A percentile compares a stretch with the other conserved stretches of the same genome.
phyloP scores from a whole-genome alignment of 164 flowering plant genomes.

The Piper longum region DNA sequence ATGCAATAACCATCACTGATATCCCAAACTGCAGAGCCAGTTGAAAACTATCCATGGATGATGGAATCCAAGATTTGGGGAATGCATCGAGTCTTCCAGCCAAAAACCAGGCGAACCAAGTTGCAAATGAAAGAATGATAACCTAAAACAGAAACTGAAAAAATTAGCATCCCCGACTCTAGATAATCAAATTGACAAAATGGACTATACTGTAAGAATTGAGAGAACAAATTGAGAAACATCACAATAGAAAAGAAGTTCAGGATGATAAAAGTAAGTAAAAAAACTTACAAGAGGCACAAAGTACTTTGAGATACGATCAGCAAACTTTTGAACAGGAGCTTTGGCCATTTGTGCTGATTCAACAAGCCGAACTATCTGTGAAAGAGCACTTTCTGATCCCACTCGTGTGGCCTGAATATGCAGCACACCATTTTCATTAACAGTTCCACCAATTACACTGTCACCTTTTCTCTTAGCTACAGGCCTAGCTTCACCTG shows the following conservation, averaged over 20 bases:
- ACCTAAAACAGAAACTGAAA: slow-evolving; percentile 29
- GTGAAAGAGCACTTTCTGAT: slow-evolving; percentile 84
- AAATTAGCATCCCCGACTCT: no score
- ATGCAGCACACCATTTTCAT: slow-evolving; percentile 71
- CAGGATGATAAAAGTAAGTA: background rate
- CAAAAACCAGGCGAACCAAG: slow-evolving; percentile 84
- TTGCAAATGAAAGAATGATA: slow-evolving; percentile 54
- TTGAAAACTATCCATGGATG: slow-evolving; percentile 79
- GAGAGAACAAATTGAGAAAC: background rate
- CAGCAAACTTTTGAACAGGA: slow-evolving; percentile 86
- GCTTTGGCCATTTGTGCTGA: slow-evolving; percentile 90
- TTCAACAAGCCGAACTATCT: slow-evolving; percentile 91
- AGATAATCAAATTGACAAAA: background rate
- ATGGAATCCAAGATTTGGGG: slow-evolving; percentile 74
- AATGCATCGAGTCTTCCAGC: slow-evolving; percentile 55
- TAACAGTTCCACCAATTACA: slow-evolving; percentile 91
- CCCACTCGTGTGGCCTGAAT: slow-evolving; percentile 92
- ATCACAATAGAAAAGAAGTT: background rate
- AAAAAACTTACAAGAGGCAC: slow-evolving; percentile 62
- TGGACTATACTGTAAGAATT: slow-evolving; percentile 1
- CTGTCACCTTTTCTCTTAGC: slow-evolving; percentile 73
- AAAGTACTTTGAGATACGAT: slow-evolving; percentile 68
- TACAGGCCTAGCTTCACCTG: slow-evolving; percentile 79
- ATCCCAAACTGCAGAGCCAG: slow-evolving; percentile 91
- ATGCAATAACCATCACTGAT: slow-evolving; percentile 89